Base-by-base conservation (phyloP, 345 rosid genomes). In the Citrus glauca region DNA sequence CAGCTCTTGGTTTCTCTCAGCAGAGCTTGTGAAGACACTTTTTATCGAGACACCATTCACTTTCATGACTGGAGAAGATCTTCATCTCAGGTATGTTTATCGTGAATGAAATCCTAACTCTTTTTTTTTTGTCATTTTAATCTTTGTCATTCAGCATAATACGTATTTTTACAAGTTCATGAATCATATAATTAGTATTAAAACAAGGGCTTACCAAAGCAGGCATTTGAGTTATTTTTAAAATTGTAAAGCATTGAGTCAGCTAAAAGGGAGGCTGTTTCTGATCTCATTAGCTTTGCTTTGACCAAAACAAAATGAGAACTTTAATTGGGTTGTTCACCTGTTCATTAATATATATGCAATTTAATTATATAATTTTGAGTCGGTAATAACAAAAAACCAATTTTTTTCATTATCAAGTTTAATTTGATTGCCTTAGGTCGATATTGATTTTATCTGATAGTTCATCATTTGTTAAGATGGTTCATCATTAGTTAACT, bases 61-160 rank as follows among this genome's bases (percentile, higher is more conserved):
- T 7, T 94, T 96, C 89, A 80, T 84, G 81, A 96, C 99, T 1
- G 99, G 99, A 1, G 99, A 96, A 88, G 99, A 96, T 91, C 95
- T 96, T 69, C 99, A 96, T 80, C 88, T 96, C 13, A 96, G 99
- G 99, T 92, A 79, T 42, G 77, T 73, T 48, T 35, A 33, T 22
- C 0, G 4, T 16, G 17, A 9, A 14, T 13, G 19, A 57, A 45
- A 45, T 77, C 61, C 8, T 65, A 33, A 2, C 6, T 5, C 62
- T 2, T 30, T n/a, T 57, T 48, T 4, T 63, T 57, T 45, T 3
- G 33, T 63, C 62, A 19, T 33, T 22, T 32, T 59, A 55, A 17
- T 50, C 25, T 6, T 61, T 68, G 61, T 71, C 22, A 7, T 77
- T 56, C 35, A 55, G 30, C 28, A 28, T 11, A 11, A 14, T 22